Evolutionary conservation across 768 basidiomycete genomes (phyloP), one percentile per base, ranked within the genome.

Genomic region (Trametes maxima): DNA sequence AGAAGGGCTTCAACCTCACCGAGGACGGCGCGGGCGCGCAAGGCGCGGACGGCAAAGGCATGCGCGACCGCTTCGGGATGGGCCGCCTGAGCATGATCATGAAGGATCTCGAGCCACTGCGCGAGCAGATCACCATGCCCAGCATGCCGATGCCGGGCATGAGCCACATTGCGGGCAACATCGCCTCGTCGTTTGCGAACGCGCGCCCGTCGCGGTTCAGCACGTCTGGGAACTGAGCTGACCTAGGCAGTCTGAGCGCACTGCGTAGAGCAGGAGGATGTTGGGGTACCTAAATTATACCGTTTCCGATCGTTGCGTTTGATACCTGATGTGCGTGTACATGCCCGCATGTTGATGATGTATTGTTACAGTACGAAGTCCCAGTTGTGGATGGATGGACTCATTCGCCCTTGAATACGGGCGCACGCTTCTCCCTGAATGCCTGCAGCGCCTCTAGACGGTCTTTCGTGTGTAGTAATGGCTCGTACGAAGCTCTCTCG

Each of bases 401-500:
- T 74, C 75, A 95, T 80, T 92, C 88, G 16, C 94, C 94, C 69
- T 79, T 86, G 75, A 95, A 96, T 35, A 86, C 73, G 0, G 94
- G 92, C 12, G 75, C 74, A 43, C 94, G 79, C 73, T 95, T 95
- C 75, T 91, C 90, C 67, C 81, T 86, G 77, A 96, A 97, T 14
- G 95, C 95, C 54, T 84, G 75, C 40, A 97, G 77, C 3, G 94
- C 95, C 74, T 98, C 95, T 6, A 81, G 65, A 19, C 95, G 84
- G 72, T 98, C 95, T 64, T 85, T 80, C 7, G 82, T 88, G 36
- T 80, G 79, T 21, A 97, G 78, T 19, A 98, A 79, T 2, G 84
- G 81, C 65, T 96, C 90, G 62, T 98, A 98, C 13, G 90, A 85
- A 5, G 87, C 86, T 37, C 90, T 81, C 73, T 97, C 95, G 63